phyloP scores from a whole-genome alignment of 257 asterid genomes.

The Thymus quinquecostatus region DNA sequence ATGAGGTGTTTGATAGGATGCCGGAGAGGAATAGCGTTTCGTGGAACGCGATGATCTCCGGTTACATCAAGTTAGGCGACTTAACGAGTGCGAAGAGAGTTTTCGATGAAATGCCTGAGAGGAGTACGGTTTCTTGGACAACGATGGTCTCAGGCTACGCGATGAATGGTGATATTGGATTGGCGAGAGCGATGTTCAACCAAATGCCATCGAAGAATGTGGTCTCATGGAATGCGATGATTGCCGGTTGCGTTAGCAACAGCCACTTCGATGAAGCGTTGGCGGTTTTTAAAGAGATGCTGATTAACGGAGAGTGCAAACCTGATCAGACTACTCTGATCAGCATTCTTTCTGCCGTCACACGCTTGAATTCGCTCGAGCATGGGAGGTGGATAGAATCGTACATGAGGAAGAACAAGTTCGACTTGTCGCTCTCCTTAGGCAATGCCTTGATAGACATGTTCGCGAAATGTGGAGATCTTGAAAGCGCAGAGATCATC shows the following conservation, averaged over 20 bases:
- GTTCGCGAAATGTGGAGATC: constrained; percentile 63
- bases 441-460: constrained; percentile 59
- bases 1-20: constrained; percentile 41
- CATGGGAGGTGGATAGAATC: constrained; percentile 60
- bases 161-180: constrained; percentile 36
- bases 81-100: constrained; percentile 34
- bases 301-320: constrained; percentile 45
- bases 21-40: constrained; percentile 42
- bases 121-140: constrained; percentile 56
- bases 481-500: constrained; percentile 44
- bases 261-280: constrained; percentile 54
- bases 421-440: constrained; percentile 43
- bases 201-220: constrained; percentile 50
- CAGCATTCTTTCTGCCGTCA: constrained; percentile 50
- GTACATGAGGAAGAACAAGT: constrained; percentile 41
- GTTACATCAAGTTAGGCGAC: constrained; percentile 38
- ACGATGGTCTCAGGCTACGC: constrained; percentile 54
- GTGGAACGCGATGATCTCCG: constrained; percentile 52
- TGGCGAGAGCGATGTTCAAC: constrained; percentile 41
- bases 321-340: constrained; percentile 54
- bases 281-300: constrained; percentile 41
- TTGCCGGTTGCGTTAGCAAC: constrained; percentile 52
- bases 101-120: constrained; percentile 49
- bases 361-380: constrained; percentile 49
- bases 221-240: constrained; percentile 67